Base-by-base conservation (phyloP, 116 monocot species). In the Iris pallida region DNA sequence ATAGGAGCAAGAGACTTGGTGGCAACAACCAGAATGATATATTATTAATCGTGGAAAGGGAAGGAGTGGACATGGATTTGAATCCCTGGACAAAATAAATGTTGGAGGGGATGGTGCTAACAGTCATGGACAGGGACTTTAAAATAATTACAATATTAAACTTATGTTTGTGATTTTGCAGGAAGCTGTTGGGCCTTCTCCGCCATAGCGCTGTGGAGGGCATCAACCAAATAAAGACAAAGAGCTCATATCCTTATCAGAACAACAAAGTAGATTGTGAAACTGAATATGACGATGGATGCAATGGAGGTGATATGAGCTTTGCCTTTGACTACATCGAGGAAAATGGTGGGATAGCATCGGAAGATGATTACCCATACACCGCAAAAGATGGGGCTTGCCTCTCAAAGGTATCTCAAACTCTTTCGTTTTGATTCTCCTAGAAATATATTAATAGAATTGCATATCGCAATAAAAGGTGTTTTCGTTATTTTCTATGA, bases 251-350 rank as follows among this genome's bases (percentile, higher is more conserved):
- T 47, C 70, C 2, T 30, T 82, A 16, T 82, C 77, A 1, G 82
- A 74, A 44, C 77, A 77, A 11, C 76, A 81, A 57, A 1, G 73
- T 76, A 7, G 81, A 81, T 49, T 81, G 81, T 47, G 80, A 80
- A 20, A 72, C 57, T 2, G 0, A 13, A 5, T 66, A 61, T 30
- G 71, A 82, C 59, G 45, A 71, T 20, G 82, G 82, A 14, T 86
- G 90, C 60, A 64, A 68, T 19, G 90, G 83, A 7, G 90, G 90
- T 6, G 55, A 71, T 0, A 74, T 84, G 86, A 70, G 68, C 44
- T 69, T 16, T 3, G 86, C 86, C 7, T 84, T 86, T 41, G 65
- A 81, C 13, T 83, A 65, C 79, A 78, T 86, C 55, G 48, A 68
- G 47, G 30, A 61, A 1, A 83, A 74, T 12, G 79, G 83, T 0